A percentile compares a stretch with the other conserved stretches of the same genome.
phyloP scores from a whole-genome alignment of 2,329 filamentous ascomycete species.

The Calonectria ilicicola region DNA sequence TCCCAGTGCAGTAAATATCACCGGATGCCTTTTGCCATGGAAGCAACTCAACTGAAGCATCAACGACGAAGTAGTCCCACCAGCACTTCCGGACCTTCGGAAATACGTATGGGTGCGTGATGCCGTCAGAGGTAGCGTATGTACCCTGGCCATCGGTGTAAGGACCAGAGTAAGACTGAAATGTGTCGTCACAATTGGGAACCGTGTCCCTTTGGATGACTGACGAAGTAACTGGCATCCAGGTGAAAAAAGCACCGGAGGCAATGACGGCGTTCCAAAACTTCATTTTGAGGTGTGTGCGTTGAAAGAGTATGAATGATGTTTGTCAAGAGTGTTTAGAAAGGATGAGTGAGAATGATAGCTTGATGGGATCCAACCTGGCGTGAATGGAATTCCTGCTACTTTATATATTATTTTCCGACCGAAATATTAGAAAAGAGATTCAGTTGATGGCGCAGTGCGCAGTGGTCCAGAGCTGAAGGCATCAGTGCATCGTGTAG shows the following conservation, averaged over 20 bases:
- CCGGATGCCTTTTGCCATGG: slow-evolving; percentile 6
- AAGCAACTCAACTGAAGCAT: neutral
- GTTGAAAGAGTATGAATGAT: neutral
- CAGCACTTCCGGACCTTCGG: slow-evolving; percentile 11
- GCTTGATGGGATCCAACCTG: neutral
- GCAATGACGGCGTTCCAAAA: neutral
- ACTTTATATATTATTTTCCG: neutral
- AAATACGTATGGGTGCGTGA: slow-evolving; percentile 12
- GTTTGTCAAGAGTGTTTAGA: neutral
- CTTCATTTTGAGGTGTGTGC: neutral
- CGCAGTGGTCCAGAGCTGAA: neutral
- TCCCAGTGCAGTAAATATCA: neutral
- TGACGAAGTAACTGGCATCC: neutral
- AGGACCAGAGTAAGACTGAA: neutral
- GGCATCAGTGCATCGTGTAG: neutral
- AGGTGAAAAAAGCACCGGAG: neutral
- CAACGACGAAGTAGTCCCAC: slow-evolving; percentile 15
- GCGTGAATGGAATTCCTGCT: neutral
- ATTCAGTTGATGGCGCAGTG: neutral
- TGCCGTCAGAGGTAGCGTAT: neutral
- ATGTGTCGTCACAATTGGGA: neutral
- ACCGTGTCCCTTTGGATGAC: neutral
- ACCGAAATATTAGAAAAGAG: too few species aligned
- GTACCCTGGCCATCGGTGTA: slow-evolving; percentile 1
- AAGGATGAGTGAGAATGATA: neutral